These are phyloP conservation scores for Beauveria sp. DNA, from an alignment of 2,329 filamentous ascomycete genomes.

Conservation along the genomic window DNA sequence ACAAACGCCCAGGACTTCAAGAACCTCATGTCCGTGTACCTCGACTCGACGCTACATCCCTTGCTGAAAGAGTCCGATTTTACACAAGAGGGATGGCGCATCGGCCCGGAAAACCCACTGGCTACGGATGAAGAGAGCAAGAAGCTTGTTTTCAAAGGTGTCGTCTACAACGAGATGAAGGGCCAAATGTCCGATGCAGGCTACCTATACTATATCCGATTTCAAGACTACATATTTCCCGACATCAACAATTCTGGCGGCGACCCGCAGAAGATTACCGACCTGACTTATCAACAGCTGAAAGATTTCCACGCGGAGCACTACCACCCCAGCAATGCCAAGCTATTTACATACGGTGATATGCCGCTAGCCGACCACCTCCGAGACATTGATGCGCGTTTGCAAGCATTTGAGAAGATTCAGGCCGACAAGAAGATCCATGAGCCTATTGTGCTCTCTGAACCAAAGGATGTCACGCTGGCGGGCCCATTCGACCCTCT, in stretches of 20 bases:
- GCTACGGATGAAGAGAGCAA: slow-evolving; percentile 51
- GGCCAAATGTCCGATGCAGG: slow-evolving; percentile 96
- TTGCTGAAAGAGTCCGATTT: slow-evolving; percentile 88
- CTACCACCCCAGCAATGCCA: slow-evolving; percentile 96
- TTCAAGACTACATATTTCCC: slow-evolving; percentile 90
- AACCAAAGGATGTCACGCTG: slow-evolving; percentile 62
- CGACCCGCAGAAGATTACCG: slow-evolving; percentile 92
- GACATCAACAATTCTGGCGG: slow-evolving; percentile 94
- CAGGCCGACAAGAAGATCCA: slow-evolving; percentile 66
- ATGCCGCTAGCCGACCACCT: slow-evolving; percentile 80
- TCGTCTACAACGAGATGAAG: slow-evolving; percentile 99
- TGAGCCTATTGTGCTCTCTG: slow-evolving; percentile 63
- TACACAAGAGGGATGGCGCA: slow-evolving; percentile 91
- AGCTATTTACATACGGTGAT: slow-evolving; percentile 91
- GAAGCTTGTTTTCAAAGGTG: slow-evolving; percentile 87
- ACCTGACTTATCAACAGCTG: slow-evolving; percentile 85
- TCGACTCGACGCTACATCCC: slow-evolving; percentile 88
- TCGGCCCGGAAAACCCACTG: slow-evolving; percentile 82
- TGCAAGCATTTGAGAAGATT: slow-evolving; percentile 67
- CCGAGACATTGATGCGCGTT: slow-evolving; percentile 65
- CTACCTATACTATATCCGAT: slow-evolving; percentile 92
- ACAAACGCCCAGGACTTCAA: slow-evolving; percentile 93
- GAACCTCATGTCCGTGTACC: slow-evolving; percentile 92
- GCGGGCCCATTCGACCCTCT: slow-evolving; percentile 80
- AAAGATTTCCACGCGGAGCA: slow-evolving; percentile 83